Evolutionary conservation across 192 early-diverging fungal genomes (phyloP), one percentile per base, ranked within the genome.

Genomic region (Chytriomyces confervae): DNA sequence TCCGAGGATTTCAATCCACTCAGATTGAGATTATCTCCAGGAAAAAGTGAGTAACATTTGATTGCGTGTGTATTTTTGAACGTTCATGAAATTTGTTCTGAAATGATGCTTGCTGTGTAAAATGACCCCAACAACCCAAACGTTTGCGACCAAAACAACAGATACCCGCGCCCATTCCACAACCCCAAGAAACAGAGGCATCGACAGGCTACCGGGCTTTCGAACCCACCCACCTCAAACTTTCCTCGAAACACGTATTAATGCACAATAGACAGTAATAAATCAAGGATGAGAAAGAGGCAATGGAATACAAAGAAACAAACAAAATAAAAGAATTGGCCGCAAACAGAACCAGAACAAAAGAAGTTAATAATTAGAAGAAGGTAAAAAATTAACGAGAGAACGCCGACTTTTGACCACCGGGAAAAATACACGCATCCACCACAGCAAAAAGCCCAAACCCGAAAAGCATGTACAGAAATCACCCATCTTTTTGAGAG

Each of bases 311-410:
- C 66, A 68, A 46, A 16, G 27, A 65, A 65, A 65, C 20, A 29
- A 18, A 65, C 16, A 65, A 65, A 46, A 18, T 46, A 46, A 43
- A 68, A 68, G 44, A 68, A 8, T 68, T 68, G 66, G 66, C 66
- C 45, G 66, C 66, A 46, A 68, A 47, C 27, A 16, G 47, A 46
- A 46, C 43, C 36, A 68, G 43, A 29, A 68, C 45, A 16, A 68
- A 68, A 43, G 47, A 68, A 18, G 18, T 18, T 18, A 61, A 61
- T n/a, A n/a, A 61, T 61, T 23, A 61, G 57, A 61, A 61, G 57
- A 18, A n/a, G 23, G 57, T 61, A 23, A 23, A 61, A 23, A 61
- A 61, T n/a, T 61, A 61, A 61, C 57, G 57, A 23, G 57, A 23
- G 18, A 61, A 61, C 16, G 18, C 18, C 16, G 23, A 18, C 57